Evolutionary conservation across 2,329 filamentous ascomycete genomes (phyloP).

Genomic region (Aspergillus alliaceus): DNA sequence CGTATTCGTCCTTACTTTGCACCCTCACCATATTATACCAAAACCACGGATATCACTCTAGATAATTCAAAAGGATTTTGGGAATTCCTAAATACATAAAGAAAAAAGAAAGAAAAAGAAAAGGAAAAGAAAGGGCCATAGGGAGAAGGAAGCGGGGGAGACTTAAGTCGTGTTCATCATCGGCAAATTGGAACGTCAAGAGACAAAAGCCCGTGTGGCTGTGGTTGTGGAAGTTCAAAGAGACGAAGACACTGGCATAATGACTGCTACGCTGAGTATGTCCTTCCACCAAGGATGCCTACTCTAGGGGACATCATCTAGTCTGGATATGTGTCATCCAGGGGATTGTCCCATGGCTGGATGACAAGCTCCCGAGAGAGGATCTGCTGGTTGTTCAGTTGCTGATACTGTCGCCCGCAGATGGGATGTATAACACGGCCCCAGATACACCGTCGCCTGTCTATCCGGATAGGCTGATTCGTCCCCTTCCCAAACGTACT

Average conservation of each 20-base stretch:
- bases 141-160: slow-evolving; percentile 12
- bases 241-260: slow-evolving; percentile 32
- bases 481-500: slow-evolving; percentile 84
- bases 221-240: slow-evolving; percentile 30
- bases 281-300: slow-evolving; percentile 23
- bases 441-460: slow-evolving; percentile 74
- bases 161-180: neutral
- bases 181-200: slow-evolving; percentile 2
- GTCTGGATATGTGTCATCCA: slow-evolving; percentile 13
- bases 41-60: slow-evolving; percentile 3
- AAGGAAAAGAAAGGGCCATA: slow-evolving; percentile 16
- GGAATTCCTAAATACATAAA: neutral
- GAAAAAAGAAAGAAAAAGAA: slow-evolving; percentile 1
- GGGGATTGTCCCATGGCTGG: slow-evolving; percentile 11
- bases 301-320: slow-evolving; percentile 16
- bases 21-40: slow-evolving; percentile 1
- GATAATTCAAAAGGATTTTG: neutral
- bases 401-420: slow-evolving; percentile 43
- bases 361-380: slow-evolving; percentile 11
- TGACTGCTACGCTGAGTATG: slow-evolving; percentile 48
- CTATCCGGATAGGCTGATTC: slow-evolving; percentile 88
- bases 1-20: slow-evolving; percentile 4
- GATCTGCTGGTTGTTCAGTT: slow-evolving; percentile 32
- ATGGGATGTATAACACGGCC: slow-evolving; percentile 51
- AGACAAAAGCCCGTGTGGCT: slow-evolving; percentile 20